These are phyloP conservation scores for Camelina hispida DNA, from an alignment of 345 rosid species.

Conservation along the genomic window DNA sequence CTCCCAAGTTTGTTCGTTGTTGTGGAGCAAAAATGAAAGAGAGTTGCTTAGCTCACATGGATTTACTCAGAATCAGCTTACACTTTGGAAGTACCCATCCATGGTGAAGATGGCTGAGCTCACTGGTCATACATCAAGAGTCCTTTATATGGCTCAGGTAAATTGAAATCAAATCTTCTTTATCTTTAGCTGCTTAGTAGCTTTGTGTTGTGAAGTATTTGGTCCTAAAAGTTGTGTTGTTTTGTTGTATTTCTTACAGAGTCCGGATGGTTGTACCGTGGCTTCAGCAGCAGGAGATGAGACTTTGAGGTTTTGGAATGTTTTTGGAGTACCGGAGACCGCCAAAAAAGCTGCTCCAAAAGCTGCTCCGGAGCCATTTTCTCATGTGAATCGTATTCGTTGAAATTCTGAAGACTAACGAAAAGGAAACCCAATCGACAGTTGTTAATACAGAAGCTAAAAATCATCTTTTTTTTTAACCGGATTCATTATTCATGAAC, in stretches of 20 bases:
- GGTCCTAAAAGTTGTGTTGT: slow-evolving; percentile 18
- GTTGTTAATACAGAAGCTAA: neutral
- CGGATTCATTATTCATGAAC: slow-evolving; percentile 35
- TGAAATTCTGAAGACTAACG: slow-evolving; percentile 38
- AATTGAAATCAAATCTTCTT: neutral
- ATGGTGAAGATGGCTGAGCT: slow-evolving; percentile 53
- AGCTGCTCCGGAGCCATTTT: slow-evolving; percentile 57
- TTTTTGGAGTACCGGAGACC: slow-evolving; percentile 62
- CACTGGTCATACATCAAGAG: slow-evolving; percentile 51
- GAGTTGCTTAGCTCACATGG: slow-evolving; percentile 50
- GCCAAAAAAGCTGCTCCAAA: slow-evolving; percentile 49
- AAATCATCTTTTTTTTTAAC: neutral
- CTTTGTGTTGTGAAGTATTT: neutral
- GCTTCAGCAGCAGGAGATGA: slow-evolving; percentile 87
- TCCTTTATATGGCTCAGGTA: slow-evolving; percentile 46
- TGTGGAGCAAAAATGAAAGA: slow-evolving; percentile 48
- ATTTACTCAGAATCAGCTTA: slow-evolving; percentile 49
- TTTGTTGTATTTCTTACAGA: slow-evolving; percentile 41
- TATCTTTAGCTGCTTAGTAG: neutral
- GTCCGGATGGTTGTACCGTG: slow-evolving; percentile 78
- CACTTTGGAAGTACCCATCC: slow-evolving; percentile 49
- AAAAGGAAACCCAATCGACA: neutral
- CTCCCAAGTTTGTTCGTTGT: slow-evolving; percentile 45
- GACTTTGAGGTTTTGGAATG: slow-evolving; percentile 74
- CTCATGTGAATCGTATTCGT: slow-evolving; percentile 61